Base-by-base conservation (phyloP, 768 basidiomycete genomes). In the Panaeolus cyanescens region DNA sequence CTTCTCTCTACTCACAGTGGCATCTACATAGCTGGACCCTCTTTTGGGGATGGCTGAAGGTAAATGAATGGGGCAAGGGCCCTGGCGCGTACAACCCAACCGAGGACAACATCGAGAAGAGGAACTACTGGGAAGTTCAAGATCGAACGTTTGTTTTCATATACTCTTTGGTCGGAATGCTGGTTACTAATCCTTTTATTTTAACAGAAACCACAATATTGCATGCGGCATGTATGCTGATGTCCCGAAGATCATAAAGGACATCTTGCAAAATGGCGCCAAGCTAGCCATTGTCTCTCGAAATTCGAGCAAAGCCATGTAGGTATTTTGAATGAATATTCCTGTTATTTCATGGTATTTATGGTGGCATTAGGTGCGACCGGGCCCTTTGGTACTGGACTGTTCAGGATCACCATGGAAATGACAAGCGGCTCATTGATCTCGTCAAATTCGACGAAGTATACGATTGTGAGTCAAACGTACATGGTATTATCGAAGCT, bases 251-350 rank as follows among this genome's bases (percentile, higher is more conserved):
- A 15, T 54, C 7, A 30, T 54, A 15, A 54, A n/a, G 7, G 53
- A 54, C n/a, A 54, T 54, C n/a, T 30, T 54, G 53, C 20, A 54
- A 15, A n/a, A 54, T 30, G 53, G 53, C 53, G 53, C 53, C 20
- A 54, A 54, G 31, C n/a, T 54, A 6, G 53, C 53, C 6, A 54
- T 54, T 54, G 53, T 54, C 4, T 54, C 53, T 4, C 53, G 53
- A 6, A 54, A 54, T 54, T 4, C 53, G 20, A 54, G 53, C n/a
- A 54, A 54, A 54, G 53, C 53, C 53, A 6, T 54, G 53, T 54
- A 54, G 6, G 53, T 54, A 17, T 30, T 54, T 3, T 30, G 17
- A 30, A 20, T 17, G 17, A 6, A 5, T 15, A 54, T 30, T 19
- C n/a, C n/a, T n/a, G n/a, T n/a, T n/a, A n/a, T n/a, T n/a, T n/a